Conservation (phyloP, 805 yeast genomes). For the Suhomyces xylopsoci region DNA sequence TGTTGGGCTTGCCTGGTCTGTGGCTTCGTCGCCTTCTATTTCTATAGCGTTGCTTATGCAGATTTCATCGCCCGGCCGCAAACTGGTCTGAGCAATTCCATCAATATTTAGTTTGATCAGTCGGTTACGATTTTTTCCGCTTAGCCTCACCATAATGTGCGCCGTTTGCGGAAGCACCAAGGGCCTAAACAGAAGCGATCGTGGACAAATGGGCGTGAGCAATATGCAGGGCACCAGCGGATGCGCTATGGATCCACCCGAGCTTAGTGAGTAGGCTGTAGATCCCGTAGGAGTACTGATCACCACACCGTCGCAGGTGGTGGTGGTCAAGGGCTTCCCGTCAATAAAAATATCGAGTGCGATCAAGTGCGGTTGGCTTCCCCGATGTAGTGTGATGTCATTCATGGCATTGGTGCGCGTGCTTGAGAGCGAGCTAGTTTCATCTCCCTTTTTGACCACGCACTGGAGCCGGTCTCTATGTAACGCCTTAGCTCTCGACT, state of each 20-base stretch:
- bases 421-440: slow-evolving; percentile 11
- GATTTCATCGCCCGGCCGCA: slow-evolving; percentile 75
- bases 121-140: slow-evolving; percentile 44
- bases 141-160: slow-evolving; percentile 62
- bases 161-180: slow-evolving; percentile 75
- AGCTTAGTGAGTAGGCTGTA: slow-evolving; percentile 83
- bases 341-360: slow-evolving; percentile 82
- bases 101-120: slow-evolving; percentile 66
- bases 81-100: slow-evolving; percentile 71
- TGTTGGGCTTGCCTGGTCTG: slow-evolving; percentile 10
- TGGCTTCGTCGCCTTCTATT: not conserved
- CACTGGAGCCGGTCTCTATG: slow-evolving; percentile 80
- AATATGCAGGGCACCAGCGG: slow-evolving; percentile 82
- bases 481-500: slow-evolving; percentile 65
- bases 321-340: slow-evolving; percentile 79
- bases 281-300: slow-evolving; percentile 93
- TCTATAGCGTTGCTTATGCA: slow-evolving; percentile 55
- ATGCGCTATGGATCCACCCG: slow-evolving; percentile 92
- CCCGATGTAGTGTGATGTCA: slow-evolving; percentile 85
- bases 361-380: slow-evolving; percentile 81
- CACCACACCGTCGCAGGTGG: slow-evolving; percentile 88
- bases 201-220: slow-evolving; percentile 87
- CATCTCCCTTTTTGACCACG: slow-evolving; percentile 38
- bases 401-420: slow-evolving; percentile 63
- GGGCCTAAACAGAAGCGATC: slow-evolving; percentile 89